These are phyloP conservation scores for Pichia phayaonensis DNA, from an alignment of 805 yeast genomes.

Conservation along the genomic window DNA sequence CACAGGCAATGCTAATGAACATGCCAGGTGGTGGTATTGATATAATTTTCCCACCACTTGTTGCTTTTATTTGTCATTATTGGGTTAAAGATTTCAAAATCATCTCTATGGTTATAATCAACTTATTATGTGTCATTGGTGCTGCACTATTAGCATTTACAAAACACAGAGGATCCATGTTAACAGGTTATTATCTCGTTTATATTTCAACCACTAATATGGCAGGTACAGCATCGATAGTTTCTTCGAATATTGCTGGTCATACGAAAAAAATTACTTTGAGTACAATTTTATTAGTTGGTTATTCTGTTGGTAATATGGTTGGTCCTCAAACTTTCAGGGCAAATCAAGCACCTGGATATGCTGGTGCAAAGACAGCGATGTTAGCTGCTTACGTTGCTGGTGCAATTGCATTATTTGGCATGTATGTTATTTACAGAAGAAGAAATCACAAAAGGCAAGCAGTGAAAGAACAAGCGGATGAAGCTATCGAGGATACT, in stretches of 20 bases:
- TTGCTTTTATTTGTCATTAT: conserved; percentile 3
- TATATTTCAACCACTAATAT: conserved; percentile 11
- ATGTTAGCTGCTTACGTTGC: conserved; percentile 17
- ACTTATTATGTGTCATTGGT: conserved; percentile 5
- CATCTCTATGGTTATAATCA: conserved; percentile 5
- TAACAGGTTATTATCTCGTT: conserved; percentile 2
- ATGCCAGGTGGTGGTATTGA: conserved; percentile 17
- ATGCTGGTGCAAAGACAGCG: conserved; percentile 51
- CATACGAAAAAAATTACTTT: conserved; percentile 47
- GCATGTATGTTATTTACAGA: conserved; percentile 5
- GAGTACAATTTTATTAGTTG: conserved; percentile 26
- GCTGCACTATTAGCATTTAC: conserved; percentile 2
- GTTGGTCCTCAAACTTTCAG: conserved; percentile 61
- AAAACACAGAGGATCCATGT: conserved; percentile 1
- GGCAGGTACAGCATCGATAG: conserved; percentile 15
- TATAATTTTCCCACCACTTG: conserved; percentile 8
- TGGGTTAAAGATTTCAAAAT: conserved; percentile 4
- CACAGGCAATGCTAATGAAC: conserved; percentile 9
- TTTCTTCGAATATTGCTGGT: conserved; percentile 44
- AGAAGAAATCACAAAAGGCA: conserved; percentile 2
- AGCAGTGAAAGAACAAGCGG: conserved; percentile 4
- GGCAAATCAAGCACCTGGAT: conserved; percentile 42
- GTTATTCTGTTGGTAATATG: conserved; percentile 51
- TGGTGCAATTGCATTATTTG: conserved; percentile 4
- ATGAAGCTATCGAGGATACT: conserved; percentile 4